Base-by-base conservation (phyloP, 1,139 yeast genomes). In the Arxiozyma heterogenica region DNA sequence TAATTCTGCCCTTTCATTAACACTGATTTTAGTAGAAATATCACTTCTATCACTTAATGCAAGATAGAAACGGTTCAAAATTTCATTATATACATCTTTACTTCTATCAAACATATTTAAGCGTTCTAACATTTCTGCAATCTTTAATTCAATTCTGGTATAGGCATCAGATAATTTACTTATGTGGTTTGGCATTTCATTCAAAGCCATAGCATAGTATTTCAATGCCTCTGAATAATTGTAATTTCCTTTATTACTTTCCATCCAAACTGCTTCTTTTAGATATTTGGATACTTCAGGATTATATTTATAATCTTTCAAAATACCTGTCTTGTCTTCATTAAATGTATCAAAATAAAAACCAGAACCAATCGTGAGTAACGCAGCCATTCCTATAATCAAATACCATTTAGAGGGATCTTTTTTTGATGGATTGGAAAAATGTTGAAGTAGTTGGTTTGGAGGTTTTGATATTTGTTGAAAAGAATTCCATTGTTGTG, bases 91-190 rank as follows among this genome's bases (percentile, higher is more conserved):
- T 39, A 85, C 68, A 61, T 76, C 75, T 41, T 80, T 74, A 0
- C 95, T 94, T 55, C 84, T 88, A 21, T 79, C 78, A 45, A 68
- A 59, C 81, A 80, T 76, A 41, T 75, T 75, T 58, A 86, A 70
- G 51, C 83, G 73, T 64, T 86, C 94, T 66, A 82, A 87, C 89
- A 89, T 86, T 65, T 90, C 96, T 3, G 86, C 95, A 46, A 88
- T 75, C 64, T 90, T 88, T 65, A 91, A 74, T 64, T 89, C 95
- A 55, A 91, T 79, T 0, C 96, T 96, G 0, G 97, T 90, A 64
- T 83, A 86, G 62, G 83, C 86, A 60, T 85, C 88, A 52, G 80
- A 74, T 41, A 86, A 64, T 20, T 76, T 77, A 57, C 80, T 80
- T 25, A 41, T 41, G 8, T 27, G 12, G 11, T 6, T 34, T 34